A percentile compares a stretch with the other conserved stretches of the same genome.
phyloP scores from a whole-genome alignment of 2,329 filamentous ascomycete species.

The Penicillium sp. region DNA sequence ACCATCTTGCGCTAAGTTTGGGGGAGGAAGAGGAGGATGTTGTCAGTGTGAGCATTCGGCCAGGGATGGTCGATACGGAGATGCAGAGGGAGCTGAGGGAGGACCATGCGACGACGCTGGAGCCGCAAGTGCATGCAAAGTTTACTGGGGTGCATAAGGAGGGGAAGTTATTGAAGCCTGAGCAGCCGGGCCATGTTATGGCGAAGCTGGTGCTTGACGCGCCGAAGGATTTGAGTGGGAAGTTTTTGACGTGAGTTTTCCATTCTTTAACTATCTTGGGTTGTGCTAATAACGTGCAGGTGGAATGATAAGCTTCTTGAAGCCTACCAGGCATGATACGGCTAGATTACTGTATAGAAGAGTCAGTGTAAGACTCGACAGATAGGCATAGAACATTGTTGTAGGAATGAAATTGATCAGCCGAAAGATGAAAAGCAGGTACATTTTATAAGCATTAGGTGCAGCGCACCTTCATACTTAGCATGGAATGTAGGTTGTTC shows the following conservation, averaged over 20 bases:
- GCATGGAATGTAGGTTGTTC: slow-evolving; percentile 64
- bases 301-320: slow-evolving; percentile 52
- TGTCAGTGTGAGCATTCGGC: slow-evolving; percentile 35
- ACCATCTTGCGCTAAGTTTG: slow-evolving; percentile 36
- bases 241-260: slow-evolving; percentile 60
- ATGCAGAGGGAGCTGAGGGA: slow-evolving; percentile 70
- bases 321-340: slow-evolving; percentile 46
- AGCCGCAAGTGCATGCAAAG: slow-evolving; percentile 60
- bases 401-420: slow-evolving; percentile 51
- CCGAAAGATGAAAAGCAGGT: slow-evolving; percentile 70
- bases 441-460: slow-evolving; percentile 61
- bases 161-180: slow-evolving; percentile 76
- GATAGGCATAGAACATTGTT: slow-evolving; percentile 26
- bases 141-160: slow-evolving; percentile 73
- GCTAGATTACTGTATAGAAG: slow-evolving; percentile 27
- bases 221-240: slow-evolving; percentile 71
- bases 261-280: slow-evolving; percentile 9
- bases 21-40: slow-evolving; percentile 36
- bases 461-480: slow-evolving; percentile 61
- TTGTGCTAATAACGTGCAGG: slow-evolving; percentile 39
- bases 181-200: slow-evolving; percentile 85
- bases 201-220: slow-evolving; percentile 74
- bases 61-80: slow-evolving; percentile 42
- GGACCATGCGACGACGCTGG: slow-evolving; percentile 67
- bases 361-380: slow-evolving; percentile 35